Conservation (phyloP, 2,329 filamentous ascomycete species). For the Ophiostoma himal-ulmi region DNA sequence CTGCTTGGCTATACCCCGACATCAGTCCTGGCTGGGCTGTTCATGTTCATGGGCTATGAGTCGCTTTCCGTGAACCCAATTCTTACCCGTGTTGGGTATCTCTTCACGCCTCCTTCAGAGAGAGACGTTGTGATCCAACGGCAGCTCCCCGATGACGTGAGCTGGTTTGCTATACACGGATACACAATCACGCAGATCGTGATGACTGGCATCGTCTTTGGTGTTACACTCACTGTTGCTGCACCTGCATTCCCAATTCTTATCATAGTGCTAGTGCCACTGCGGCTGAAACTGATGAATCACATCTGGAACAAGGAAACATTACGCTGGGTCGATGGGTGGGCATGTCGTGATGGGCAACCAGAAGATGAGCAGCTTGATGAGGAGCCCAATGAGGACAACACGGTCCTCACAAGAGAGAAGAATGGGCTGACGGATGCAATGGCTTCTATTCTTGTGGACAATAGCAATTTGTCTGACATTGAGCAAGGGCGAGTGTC, state of each 20-base stretch:
- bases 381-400: neutral
- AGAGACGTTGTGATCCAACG: conserved; percentile 1
- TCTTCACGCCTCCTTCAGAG: conserved; percentile 17
- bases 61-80: conserved; percentile 19
- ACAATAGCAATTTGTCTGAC: neutral
- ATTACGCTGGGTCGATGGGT: conserved; percentile 42
- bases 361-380: conserved; percentile 43
- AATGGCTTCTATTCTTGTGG: neutral
- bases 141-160: conserved; percentile 11
- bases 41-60: conserved; percentile 18
- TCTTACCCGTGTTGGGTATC: conserved; percentile 10
- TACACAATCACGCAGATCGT: conserved; percentile 17
- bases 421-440: neutral
- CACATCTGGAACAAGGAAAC: conserved; percentile 54
- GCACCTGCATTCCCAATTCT: conserved; percentile 49
- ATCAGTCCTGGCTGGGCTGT: conserved; percentile 17
- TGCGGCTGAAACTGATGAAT: conserved; percentile 56
- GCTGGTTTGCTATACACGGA: conserved; percentile 16
- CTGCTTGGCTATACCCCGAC: conserved; percentile 16
- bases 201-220: conserved; percentile 12
- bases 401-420: neutral
- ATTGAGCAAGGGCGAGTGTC: neutral
- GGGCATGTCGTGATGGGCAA: conserved; percentile 47
- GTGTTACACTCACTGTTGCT: conserved; percentile 19
- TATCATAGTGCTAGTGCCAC: conserved; percentile 58